Conservation (phyloP, 73 alveolate species). For the Uronychia setigera region DNA sequence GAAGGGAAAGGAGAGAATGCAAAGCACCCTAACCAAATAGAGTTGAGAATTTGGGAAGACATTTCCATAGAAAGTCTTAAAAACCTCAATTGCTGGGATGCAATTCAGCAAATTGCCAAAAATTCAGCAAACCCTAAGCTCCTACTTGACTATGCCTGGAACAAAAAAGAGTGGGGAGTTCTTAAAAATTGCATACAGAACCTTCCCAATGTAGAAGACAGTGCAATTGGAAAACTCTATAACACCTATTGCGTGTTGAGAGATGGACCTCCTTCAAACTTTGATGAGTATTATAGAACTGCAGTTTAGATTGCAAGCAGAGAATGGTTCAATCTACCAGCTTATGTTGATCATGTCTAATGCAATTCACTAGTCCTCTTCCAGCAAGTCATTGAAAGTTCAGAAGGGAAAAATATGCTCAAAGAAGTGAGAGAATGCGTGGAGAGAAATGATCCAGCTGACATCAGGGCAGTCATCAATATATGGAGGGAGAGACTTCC, state of each 20-base stretch:
- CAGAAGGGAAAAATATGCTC: constrained; percentile 58
- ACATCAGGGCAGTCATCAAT: constrained; percentile 43
- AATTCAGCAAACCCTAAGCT: constrained; percentile 22
- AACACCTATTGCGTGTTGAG: constrained; percentile 16
- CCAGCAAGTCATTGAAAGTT: constrained; percentile 44
- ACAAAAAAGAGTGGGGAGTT: constrained; percentile 32
- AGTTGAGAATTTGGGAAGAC: constrained; percentile 53
- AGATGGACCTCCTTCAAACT: not conserved
- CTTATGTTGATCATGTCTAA: constrained; percentile 42
- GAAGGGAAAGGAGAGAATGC: no score
- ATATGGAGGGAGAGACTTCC: constrained; percentile 65
- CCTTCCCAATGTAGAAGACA: constrained; percentile 1
- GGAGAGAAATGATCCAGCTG: constrained; percentile 9
- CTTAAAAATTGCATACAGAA: not conserved
- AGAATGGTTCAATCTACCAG: constrained; percentile 47
- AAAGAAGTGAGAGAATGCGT: constrained; percentile 27
- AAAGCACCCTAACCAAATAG: constrained; percentile 21
- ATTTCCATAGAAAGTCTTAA: constrained; percentile 34
- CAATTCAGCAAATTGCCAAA: constrained; percentile 34
- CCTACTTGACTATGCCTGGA: constrained; percentile 50
- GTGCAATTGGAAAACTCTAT: constrained; percentile 29
- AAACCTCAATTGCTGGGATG: constrained; percentile 43
- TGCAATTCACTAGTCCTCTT: constrained; percentile 32
- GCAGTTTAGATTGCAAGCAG: constrained; percentile 11
- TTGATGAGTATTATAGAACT: constrained; percentile 48